Percentiles rank a stretch among this genome's conserved stretches.
Evolutionary conservation across 2,329 filamentous ascomycete species (phyloP).

Genomic region (Talaromyces sp.): DNA sequence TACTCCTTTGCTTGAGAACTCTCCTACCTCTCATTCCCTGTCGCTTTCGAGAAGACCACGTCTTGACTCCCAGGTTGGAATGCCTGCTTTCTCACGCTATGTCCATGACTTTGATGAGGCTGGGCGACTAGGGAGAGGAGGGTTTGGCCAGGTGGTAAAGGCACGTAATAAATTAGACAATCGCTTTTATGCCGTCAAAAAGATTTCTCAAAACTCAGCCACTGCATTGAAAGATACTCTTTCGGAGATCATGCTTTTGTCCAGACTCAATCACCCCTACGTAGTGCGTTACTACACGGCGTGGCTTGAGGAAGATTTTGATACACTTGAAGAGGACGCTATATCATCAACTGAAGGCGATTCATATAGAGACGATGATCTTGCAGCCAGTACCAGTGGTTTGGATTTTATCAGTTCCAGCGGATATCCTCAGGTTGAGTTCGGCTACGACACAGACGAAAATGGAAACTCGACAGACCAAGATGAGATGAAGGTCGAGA

Average conservation of each 20-base stretch:
- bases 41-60: slow-evolving; percentile 49
- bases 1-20: slow-evolving; percentile 31
- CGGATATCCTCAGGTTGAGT: slow-evolving; percentile 70
- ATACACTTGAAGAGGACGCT: slow-evolving; percentile 37
- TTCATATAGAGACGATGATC: slow-evolving; percentile 26
- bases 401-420: slow-evolving; percentile 92
- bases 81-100: slow-evolving; percentile 65
- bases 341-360: slow-evolving; percentile 52
- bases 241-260: slow-evolving; percentile 81
- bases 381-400: slow-evolving; percentile 71
- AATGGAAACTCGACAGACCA: slow-evolving; percentile 33
- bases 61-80: slow-evolving; percentile 57
- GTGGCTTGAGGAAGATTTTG: slow-evolving; percentile 72
- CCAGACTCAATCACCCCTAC: slow-evolving; percentile 85
- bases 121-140: slow-evolving; percentile 82
- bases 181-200: slow-evolving; percentile 93
- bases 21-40: slow-evolving; percentile 40
- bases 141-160: slow-evolving; percentile 94
- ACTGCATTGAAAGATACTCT: slow-evolving; percentile 59
- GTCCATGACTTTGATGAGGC: slow-evolving; percentile 86
- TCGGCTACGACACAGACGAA: slow-evolving; percentile 55
- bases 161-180: slow-evolving; percentile 91
- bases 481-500: slow-evolving; percentile 18
- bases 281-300: slow-evolving; percentile 90
- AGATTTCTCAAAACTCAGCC: slow-evolving; percentile 78